Evolutionary conservation across 2,329 filamentous ascomycete genomes (phyloP), one percentile per base, ranked within the genome.

Genomic region (Aureobasidium musti): DNA sequence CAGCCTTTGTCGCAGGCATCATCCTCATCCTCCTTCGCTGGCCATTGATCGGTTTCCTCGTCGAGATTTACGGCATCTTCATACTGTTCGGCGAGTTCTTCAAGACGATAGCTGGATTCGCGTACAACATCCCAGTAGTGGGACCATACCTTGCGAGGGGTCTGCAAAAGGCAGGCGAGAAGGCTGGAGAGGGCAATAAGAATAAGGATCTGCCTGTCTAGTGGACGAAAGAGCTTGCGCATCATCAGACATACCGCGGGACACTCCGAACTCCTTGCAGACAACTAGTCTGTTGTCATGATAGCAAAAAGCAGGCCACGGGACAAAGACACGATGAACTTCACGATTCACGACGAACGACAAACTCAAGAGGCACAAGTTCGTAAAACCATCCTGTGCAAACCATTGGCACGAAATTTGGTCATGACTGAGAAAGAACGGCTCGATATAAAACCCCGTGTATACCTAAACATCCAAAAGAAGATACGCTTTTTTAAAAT

Each of bases 81-180:
- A 86, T 97, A 61, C 82, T 99, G 41, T 99, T 99, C 80, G 95
- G 95, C 41, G 95, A 99, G 79, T 98, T 98, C 80, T 85, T 98
- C 67, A 91, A 92, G 57, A 98, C 94, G 23, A 93, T 98, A 70
- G 91, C 90, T 0, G 87, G 91, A 19, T 97, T 98, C 74, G 91
- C 91, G 45, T 88, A 91, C 66, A 92, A 91, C 68, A 80, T 96
- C 13, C 94, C 95, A 0, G 84, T 97, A 8, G 82, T 98, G 6
- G 94, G 94, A 3, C 91, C 93, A 5, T 96, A 93, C 73, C 89
- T 97, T 74, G 90, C 91, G 67, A 81, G 86, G 71, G 83, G 83
- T 3, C 83, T 96, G 69, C 91, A 95, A 76, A 86, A 87, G 67
- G 89, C 91, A 0, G 76, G 77, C n/a, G 91, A 96, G 75, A 86